phyloP scores from a whole-genome alignment of 257 asterid genomes.

The Coffea eugenioides region DNA sequence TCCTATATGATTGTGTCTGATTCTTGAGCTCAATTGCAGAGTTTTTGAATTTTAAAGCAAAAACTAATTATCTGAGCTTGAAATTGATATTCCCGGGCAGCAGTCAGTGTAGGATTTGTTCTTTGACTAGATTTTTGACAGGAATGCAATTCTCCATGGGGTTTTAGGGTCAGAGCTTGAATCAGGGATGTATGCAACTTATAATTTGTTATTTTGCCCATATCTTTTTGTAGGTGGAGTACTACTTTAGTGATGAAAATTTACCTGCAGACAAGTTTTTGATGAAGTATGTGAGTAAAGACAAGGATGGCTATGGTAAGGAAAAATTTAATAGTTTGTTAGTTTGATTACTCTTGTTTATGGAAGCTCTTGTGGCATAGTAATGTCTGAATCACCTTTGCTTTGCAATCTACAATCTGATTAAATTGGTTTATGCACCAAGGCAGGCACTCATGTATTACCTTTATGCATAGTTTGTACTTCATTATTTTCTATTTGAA shows the following conservation, averaged over 20 bases:
- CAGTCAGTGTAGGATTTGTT: too few species aligned
- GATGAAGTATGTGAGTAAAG: constrained; percentile 55
- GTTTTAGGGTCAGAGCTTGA: too few species aligned
- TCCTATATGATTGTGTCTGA: too few species aligned
- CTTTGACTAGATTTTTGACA: neutral
- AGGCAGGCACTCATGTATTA: neutral
- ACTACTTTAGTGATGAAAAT: constrained; percentile 93
- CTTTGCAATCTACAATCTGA: neutral
- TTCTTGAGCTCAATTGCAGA: too few species aligned
- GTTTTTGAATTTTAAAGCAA: too few species aligned
- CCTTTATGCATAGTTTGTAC: neutral
- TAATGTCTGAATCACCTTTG: neutral
- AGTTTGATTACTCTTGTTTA: neutral
- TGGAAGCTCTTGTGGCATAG: neutral
- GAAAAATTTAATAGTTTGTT: neutral
- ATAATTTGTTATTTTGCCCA: neutral
- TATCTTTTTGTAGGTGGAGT: constrained; percentile 70
- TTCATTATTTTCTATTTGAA: neutral
- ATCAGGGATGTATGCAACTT: neutral
- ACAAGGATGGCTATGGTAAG: constrained; percentile 76
- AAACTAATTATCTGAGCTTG: too few species aligned
- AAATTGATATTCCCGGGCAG: too few species aligned
- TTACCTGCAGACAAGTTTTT: constrained; percentile 76
- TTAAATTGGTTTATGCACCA: neutral
- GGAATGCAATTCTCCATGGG: neutral